phyloP scores from a whole-genome alignment of 257 asterid genomes.

The Solanum chilense region DNA sequence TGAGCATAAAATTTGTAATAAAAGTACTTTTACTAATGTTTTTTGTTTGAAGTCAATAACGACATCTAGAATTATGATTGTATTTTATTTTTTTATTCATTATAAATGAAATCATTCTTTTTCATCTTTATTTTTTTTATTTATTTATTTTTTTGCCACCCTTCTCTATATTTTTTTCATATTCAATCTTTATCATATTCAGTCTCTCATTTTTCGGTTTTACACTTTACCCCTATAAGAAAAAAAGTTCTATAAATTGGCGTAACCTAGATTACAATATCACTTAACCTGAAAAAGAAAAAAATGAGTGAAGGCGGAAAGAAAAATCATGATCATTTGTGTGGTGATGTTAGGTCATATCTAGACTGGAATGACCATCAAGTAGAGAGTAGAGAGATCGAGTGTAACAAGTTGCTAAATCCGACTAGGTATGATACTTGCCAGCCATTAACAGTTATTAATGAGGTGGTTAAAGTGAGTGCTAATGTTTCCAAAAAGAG shows the following conservation, averaged over 20 bases:
- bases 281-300: background rate
- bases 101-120: too few species aligned
- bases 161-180: background rate
- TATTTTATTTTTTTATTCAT: too few species aligned
- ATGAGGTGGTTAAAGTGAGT: slow-evolving; percentile 4
- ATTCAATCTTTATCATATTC: background rate
- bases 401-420: background rate
- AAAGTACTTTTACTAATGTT: too few species aligned
- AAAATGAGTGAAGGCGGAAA: slow-evolving; percentile 25
- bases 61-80: too few species aligned
- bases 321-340: background rate
- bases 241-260: background rate
- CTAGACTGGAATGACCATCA: slow-evolving; percentile 11
- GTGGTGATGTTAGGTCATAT: slow-evolving; percentile 18
- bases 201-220: background rate
- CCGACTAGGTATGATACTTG: background rate
- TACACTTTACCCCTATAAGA: background rate
- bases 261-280: background rate
- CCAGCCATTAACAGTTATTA: background rate
- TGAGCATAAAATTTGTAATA: too few species aligned
- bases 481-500: slow-evolving; percentile 5
- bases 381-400: background rate
- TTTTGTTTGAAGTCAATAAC: too few species aligned
- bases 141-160: too few species aligned
- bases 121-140: too few species aligned